Conservation (phyloP, 495 filamentous ascomycete species). For the Aspergillus nanangensis region DNA sequence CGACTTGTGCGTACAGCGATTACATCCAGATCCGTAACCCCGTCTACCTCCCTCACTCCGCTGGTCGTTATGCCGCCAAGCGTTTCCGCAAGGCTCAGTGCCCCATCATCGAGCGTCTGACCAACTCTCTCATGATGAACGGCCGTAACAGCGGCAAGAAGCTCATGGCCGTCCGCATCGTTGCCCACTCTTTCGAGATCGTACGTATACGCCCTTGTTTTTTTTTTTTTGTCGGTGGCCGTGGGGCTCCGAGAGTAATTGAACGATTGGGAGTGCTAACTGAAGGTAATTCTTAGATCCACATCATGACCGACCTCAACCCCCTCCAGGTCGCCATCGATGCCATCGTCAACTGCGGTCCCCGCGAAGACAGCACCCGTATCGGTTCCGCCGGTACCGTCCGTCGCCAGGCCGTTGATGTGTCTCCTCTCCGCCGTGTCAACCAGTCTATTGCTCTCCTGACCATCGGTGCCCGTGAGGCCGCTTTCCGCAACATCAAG, state of each 20-base stretch:
- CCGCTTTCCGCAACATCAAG: slow-evolving; percentile 99
- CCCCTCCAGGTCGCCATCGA: slow-evolving; percentile 99
- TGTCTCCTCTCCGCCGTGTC: slow-evolving; percentile 96
- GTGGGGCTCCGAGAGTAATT: no score
- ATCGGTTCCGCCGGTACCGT: slow-evolving; percentile 99
- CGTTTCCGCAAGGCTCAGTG: slow-evolving; percentile 99
- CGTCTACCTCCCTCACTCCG: slow-evolving; percentile 97
- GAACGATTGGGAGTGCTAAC: neutral
- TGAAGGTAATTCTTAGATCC: slow-evolving; percentile 59
- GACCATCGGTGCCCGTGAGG: slow-evolving; percentile 95
- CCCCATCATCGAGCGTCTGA: slow-evolving; percentile 99
- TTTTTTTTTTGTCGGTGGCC: no score
- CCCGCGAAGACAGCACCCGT: slow-evolving; percentile 99
- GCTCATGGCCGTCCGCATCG: slow-evolving; percentile 98
- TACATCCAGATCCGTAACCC: slow-evolving; percentile 99
- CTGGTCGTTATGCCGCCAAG: slow-evolving; percentile 98
- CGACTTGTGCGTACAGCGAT: slow-evolving; percentile 60
- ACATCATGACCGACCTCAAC: slow-evolving; percentile 99
- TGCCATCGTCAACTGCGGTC: slow-evolving; percentile 99
- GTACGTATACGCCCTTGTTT: slow-evolving; percentile 54
- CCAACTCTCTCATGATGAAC: slow-evolving; percentile 99
- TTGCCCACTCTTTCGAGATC: slow-evolving; percentile 98
- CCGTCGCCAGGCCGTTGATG: slow-evolving; percentile 99
- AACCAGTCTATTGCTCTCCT: slow-evolving; percentile 99
- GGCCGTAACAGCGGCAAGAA: slow-evolving; percentile 99